These are phyloP conservation scores for Luzula sylvatica DNA, from an alignment of 176 grass and related monocot genomes.

Conservation along the genomic window DNA sequence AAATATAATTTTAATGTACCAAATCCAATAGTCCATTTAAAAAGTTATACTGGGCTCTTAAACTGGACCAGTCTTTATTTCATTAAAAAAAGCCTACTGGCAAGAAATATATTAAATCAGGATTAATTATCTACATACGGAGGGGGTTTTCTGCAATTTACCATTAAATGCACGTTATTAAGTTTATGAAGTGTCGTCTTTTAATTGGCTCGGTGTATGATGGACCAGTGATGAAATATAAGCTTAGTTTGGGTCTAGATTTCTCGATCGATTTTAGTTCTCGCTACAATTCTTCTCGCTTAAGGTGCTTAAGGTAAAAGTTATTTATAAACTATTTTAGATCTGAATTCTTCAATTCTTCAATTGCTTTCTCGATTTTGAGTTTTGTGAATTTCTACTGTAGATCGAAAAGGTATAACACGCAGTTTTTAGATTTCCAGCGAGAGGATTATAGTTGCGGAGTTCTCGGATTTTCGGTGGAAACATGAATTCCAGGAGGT, in stretches of 20 bases:
- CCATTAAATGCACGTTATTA: too few species aligned
- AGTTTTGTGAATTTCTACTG: neutral
- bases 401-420: neutral
- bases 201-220: too few species aligned
- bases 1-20: too few species aligned
- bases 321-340: neutral
- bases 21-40: too few species aligned
- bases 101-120: too few species aligned
- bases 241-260: neutral
- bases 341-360: neutral
- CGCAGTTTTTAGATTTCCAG: neutral
- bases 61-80: too few species aligned
- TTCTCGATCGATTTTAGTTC: neutral
- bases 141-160: too few species aligned
- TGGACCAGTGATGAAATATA: too few species aligned
- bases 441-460: neutral
- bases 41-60: too few species aligned
- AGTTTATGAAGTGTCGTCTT: too few species aligned
- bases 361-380: neutral
- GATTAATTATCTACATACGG: too few species aligned
- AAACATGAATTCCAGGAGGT: conserved; percentile 34
- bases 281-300: neutral
- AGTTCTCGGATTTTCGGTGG: neutral
- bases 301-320: conserved; percentile 3
- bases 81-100: too few species aligned